These are phyloP conservation scores for Solanum arcanum DNA, from an alignment of 257 asterid genomes.

Conservation along the genomic window DNA sequence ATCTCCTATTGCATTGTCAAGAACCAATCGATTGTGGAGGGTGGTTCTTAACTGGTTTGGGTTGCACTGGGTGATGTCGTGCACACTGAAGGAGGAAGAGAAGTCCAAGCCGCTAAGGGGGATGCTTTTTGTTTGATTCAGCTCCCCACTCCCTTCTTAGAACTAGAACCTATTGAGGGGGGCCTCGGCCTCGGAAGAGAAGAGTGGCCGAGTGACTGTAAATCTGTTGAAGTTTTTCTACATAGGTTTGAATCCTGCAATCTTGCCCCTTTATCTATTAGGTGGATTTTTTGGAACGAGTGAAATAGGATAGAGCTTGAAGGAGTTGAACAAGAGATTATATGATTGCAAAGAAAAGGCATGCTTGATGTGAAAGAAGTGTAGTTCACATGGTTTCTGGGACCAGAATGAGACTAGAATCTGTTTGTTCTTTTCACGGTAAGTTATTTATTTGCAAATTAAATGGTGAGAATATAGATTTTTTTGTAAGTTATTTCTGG, in stretches of 20 bases:
- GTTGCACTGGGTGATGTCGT: not conserved
- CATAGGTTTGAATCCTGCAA: not conserved
- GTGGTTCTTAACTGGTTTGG: not conserved
- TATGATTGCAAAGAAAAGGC: not conserved
- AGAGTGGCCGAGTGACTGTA: not conserved
- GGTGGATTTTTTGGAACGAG: not conserved
- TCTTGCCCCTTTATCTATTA: not conserved
- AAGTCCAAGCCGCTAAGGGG: not conserved
- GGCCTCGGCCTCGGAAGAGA: not conserved
- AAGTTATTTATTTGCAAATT: not conserved
- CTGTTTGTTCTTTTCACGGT: not conserved
- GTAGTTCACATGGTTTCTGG: not conserved
- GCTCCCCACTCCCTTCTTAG: not conserved
- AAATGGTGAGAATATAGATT: not conserved
- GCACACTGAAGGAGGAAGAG: not conserved
- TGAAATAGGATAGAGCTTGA: not conserved
- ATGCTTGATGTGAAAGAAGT: not conserved
- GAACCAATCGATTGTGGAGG: not conserved
- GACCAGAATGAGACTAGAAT: not conserved
- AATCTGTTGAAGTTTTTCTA: not conserved
- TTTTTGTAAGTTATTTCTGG: not conserved
- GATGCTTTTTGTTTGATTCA: not conserved
- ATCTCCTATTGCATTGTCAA: not conserved
- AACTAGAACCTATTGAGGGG: not conserved
- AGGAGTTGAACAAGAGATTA: not conserved